Conservation (phyloP, 768 basidiomycete genomes). For the Suillus placidus region DNA sequence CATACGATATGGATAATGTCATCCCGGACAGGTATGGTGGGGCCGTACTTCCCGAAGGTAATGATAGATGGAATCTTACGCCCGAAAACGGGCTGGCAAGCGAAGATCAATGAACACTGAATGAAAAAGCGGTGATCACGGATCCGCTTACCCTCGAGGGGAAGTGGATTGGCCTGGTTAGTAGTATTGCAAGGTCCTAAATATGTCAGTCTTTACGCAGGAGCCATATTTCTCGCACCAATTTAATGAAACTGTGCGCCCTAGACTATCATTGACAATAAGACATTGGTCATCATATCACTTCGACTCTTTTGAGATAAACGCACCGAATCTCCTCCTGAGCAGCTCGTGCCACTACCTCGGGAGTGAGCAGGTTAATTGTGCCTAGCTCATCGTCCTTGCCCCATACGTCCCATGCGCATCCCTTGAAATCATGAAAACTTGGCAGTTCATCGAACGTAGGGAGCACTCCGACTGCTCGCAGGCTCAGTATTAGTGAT, state of each 20-base stretch:
- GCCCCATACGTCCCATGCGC: slow-evolving; percentile 74
- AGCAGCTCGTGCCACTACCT: slow-evolving; percentile 61
- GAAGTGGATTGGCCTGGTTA: slow-evolving; percentile 64
- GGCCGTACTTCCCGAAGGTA: slow-evolving; percentile 34
- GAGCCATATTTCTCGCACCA: slow-evolving; percentile 46
- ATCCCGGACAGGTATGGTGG: slow-evolving; percentile 30
- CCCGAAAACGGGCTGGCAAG: slow-evolving; percentile 55
- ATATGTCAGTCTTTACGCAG: background rate
- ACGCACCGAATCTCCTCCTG: slow-evolving; percentile 60
- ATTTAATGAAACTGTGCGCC: slow-evolving; percentile 60
- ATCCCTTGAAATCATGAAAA: slow-evolving; percentile 50
- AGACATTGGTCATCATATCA: background rate
- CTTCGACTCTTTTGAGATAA: background rate
- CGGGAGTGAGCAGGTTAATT: slow-evolving; percentile 63
- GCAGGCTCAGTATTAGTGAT: background rate
- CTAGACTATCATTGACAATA: slow-evolving; percentile 21
- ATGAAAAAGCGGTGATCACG: background rate
- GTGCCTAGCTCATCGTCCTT: slow-evolving; percentile 67
- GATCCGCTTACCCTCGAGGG: slow-evolving; percentile 52
- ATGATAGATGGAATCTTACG: slow-evolving; percentile 56
- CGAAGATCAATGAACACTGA: slow-evolving; percentile 3
- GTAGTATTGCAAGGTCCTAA: slow-evolving; percentile 2
- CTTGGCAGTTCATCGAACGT: slow-evolving; percentile 52
- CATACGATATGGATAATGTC: slow-evolving; percentile 62
- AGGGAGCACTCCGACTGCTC: slow-evolving; percentile 33